Percentiles rank a stretch among this genome's conserved stretches.
Conservation (phyloP, 352 stramenopile species). For the Pythium phragmiticola region DNA sequence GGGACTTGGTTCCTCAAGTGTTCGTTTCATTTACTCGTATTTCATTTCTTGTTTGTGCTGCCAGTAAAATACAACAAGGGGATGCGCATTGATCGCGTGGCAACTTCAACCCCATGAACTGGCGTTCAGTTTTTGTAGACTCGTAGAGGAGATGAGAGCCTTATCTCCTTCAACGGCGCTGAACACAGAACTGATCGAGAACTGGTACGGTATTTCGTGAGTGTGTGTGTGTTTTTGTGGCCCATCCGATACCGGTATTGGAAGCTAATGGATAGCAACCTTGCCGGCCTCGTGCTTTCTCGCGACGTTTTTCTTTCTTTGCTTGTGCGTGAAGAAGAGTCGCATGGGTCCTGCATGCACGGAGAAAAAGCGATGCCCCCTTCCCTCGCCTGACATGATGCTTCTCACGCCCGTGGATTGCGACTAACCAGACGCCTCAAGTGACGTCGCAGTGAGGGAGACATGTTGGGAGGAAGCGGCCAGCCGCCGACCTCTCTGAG, state of each 20-base stretch:
- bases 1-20: not conserved
- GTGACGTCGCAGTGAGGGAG: not conserved
- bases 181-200: too few relatives aligned
- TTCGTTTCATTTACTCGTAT: slow-evolving; percentile 6
- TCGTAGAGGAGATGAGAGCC: too few relatives aligned
- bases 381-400: not conserved
- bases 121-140: not conserved
- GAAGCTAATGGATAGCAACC: too few relatives aligned
- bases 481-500: not conserved
- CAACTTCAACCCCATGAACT: not conserved
- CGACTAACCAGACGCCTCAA: not conserved
- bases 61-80: too few relatives aligned
- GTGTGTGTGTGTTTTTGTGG: too few relatives aligned
- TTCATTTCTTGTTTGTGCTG: not conserved
- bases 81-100: not conserved
- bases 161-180: too few relatives aligned
- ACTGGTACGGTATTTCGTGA: too few relatives aligned
- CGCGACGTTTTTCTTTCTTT: too few relatives aligned
- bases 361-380: not conserved
- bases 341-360: not conserved
- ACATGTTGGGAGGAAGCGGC: not conserved
- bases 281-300: not conserved
- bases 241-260: too few relatives aligned
- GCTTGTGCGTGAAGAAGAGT: not conserved
- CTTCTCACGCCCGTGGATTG: not conserved